A percentile compares a stretch with the other conserved stretches of the same genome.
These are phyloP conservation scores for Dinochytrium kinnereticum DNA, from an alignment of 371 early-diverging fungal species.

Conservation along the genomic window DNA sequence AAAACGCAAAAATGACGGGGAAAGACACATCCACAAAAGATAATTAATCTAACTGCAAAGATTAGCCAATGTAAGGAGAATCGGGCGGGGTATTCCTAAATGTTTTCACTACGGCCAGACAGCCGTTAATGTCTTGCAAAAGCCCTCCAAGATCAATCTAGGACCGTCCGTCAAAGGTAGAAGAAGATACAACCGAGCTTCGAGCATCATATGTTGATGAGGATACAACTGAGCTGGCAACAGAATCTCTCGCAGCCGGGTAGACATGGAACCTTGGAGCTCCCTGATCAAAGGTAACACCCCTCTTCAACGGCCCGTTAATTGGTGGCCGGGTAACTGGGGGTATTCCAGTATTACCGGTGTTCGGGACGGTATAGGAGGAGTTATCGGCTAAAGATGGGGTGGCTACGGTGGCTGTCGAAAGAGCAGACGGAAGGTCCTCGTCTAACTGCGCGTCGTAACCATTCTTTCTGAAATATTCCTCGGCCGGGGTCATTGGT, in stretches of 20 bases:
- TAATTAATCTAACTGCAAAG: too few species aligned
- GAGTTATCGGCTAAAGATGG: neutral
- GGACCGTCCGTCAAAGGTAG: neutral
- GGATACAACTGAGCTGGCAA: neutral
- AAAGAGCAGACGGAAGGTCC: neutral
- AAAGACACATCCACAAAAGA: too few species aligned
- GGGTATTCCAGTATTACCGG: neutral
- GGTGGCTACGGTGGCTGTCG: neutral
- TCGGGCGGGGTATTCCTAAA: too few species aligned
- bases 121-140: too few species aligned
- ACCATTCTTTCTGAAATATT: neutral
- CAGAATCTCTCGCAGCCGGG: conserved; percentile 9
- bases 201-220: neutral
- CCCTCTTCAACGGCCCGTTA: neutral
- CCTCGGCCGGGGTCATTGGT: neutral
- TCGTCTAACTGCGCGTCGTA: neutral
- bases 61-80: too few species aligned
- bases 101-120: too few species aligned
- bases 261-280: conserved; percentile 5
- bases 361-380: too few species aligned
- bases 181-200: neutral
- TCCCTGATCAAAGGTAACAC: neutral
- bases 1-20: too few species aligned
- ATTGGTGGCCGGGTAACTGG: neutral
- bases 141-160: too few species aligned